Conservation (phyloP, 1,284 basidiomycete genomes). For the Marasmius fiardii region DNA sequence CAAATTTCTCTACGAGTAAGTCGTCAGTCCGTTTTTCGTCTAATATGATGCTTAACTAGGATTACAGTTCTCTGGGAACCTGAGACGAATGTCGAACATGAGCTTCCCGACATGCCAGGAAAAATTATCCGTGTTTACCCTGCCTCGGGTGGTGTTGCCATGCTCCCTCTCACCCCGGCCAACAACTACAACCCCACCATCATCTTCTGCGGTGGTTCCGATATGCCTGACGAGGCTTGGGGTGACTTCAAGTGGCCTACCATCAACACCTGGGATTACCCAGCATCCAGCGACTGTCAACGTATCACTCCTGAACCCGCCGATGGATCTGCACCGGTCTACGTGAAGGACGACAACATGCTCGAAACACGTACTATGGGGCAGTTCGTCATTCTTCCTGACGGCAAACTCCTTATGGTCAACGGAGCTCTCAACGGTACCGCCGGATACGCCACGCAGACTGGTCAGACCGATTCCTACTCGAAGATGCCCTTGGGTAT, state of each 20-base stretch:
- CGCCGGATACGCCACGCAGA: constrained; percentile 46
- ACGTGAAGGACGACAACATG: constrained; percentile 73
- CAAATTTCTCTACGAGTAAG: constrained; percentile 75
- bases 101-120: constrained; percentile 47
- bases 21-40: constrained; percentile 19
- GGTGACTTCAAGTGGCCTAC: constrained; percentile 57
- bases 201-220: constrained; percentile 77
- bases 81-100: constrained; percentile 46
- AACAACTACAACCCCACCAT: constrained; percentile 81
- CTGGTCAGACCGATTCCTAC: constrained; percentile 30
- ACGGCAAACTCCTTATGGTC: constrained; percentile 60
- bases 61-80: constrained; percentile 29
- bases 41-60: constrained; percentile 2
- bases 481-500: constrained; percentile 45
- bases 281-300: constrained; percentile 66
- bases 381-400: constrained; percentile 68
- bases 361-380: constrained; percentile 76
- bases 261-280: constrained; percentile 50
- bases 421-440: constrained; percentile 70
- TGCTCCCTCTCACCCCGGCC: constrained; percentile 78
- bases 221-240: constrained; percentile 59
- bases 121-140: constrained; percentile 37
- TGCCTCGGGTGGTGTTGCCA: constrained; percentile 68
- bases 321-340: constrained; percentile 10
- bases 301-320: constrained; percentile 14